Percentiles rank a stretch among this genome's conserved stretches.
Conservation (phyloP, 2,329 filamentous ascomycete species). For the Colletotrichum lini region DNA sequence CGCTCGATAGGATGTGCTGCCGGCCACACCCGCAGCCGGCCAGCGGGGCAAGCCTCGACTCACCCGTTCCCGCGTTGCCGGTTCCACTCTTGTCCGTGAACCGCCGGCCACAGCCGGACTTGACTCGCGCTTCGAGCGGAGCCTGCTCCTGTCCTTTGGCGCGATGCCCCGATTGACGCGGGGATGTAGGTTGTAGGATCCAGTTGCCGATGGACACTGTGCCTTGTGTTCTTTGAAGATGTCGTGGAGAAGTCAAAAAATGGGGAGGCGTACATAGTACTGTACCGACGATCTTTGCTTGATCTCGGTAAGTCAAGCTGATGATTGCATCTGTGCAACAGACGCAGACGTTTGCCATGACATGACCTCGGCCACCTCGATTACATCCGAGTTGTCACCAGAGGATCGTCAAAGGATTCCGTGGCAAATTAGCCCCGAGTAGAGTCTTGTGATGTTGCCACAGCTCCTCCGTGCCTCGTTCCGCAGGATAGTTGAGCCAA, state of each 20-base stretch:
- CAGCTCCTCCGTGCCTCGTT: not conserved
- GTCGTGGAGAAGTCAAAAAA: not conserved
- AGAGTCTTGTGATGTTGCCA: not conserved
- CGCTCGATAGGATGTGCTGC: conserved; percentile 3
- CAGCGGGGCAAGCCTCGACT: conserved; percentile 8
- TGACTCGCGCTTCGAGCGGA: conserved; percentile 14
- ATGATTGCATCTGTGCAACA: too few species aligned
- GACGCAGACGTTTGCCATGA: too few species aligned
- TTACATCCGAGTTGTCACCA: too few species aligned
- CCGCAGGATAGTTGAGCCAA: not conserved
- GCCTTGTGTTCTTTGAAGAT: not conserved
- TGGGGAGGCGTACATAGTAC: not conserved
- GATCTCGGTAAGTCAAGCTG: too few species aligned
- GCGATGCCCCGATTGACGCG: not conserved
- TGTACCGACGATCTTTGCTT: conserved; percentile 11
- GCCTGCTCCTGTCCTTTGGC: not conserved
- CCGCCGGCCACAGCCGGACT: conserved; percentile 21
- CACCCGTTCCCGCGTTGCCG: conserved; percentile 27
- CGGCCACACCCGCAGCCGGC: conserved; percentile 29
- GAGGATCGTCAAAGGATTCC: too few species aligned
- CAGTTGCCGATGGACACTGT: not conserved
- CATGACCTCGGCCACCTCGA: too few species aligned
- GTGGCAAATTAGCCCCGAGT: too few species aligned
- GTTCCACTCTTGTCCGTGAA: conserved; percentile 24
- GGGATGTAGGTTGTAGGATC: conserved; percentile 3